Base-by-base conservation (phyloP, 257 asterid species). In the Osmanthus fragrans region DNA sequence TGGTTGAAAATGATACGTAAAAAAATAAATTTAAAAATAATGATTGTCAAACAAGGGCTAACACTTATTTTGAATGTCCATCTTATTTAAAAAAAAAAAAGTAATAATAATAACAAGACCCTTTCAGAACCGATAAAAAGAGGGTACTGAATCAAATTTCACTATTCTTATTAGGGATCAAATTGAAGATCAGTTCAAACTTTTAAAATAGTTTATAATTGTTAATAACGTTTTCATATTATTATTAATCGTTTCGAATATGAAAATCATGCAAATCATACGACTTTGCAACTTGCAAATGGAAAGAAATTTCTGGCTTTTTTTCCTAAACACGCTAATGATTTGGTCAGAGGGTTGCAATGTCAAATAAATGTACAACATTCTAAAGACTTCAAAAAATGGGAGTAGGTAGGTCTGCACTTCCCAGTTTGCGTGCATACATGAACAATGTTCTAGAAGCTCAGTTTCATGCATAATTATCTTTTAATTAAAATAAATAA, bases 251-350 rank as follows among this genome's bases (percentile, higher is more conserved):
- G 23, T 51, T 51, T 51, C 5, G 25, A 42, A 18, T 51, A 54
- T 54, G 27, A n/a, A 54, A 49, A 49, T 49, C 21, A 49, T 49
- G 9, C 34, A 3, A 54, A 6, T n/a, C 25, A 54, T 7, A 18
- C 25, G 10, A 54, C 21, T 18, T 18, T 21, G 66, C 66, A 21
- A 51, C 23, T 18, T 19, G 23, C 58, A 54, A 21, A 23, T 23
- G 12, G 13, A n/a, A 56, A 21, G 66, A 58, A 58, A 21, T 21
- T n/a, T 58, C 66, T 58, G 13, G 13, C 10, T 4, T 9, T 63
- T 56, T 23, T 63, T 63, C 36, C 69, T 9, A 25, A 63, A 63
- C 69, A 63, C 69, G 69, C 69, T 63, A 63, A 63, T 63, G 69
- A 63, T 63, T 63, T 23, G 69, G 69, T 63, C 66, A 58, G 30